Percentiles rank a stretch among this genome's conserved stretches.
Evolutionary conservation across 192 early-diverging fungal genomes (phyloP).

Genomic region (Funneliformis geosporum): DNA sequence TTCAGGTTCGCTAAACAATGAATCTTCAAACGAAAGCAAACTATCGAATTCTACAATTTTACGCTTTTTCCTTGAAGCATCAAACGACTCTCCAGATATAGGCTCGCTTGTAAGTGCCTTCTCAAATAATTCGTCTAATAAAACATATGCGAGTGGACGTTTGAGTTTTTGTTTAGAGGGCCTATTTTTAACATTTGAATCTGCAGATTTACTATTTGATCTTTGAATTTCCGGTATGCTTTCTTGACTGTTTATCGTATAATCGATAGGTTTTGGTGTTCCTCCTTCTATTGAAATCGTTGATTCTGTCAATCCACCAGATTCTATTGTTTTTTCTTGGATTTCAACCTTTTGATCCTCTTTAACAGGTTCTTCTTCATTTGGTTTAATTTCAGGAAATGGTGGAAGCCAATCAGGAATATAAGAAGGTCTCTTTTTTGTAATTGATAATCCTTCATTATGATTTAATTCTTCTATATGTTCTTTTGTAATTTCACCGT

Average conservation of each 20-base stretch:
- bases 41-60: conserved; percentile 1
- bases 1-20: not conserved
- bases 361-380: not conserved
- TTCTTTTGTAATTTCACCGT: not conserved
- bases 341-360: not conserved
- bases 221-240: not conserved
- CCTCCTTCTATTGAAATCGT: not conserved
- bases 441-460: not conserved
- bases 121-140: not conserved
- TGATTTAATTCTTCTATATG: not conserved
- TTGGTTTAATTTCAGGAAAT: conserved; percentile 1
- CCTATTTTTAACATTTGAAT: not conserved
- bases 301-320: not conserved
- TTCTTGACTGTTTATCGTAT: not conserved
- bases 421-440: conserved; percentile 1
- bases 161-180: not conserved
- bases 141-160: conserved; percentile 1
- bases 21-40: not conserved
- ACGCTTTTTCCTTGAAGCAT: not conserved
- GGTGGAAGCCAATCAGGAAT: conserved; percentile 18
- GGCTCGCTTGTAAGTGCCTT: not conserved
- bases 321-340: not conserved
- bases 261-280: not conserved
- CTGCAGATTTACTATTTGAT: not conserved
- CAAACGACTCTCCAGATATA: not conserved